Conservation (phyloP, 768 basidiomycete genomes). For the Pulveroboletus frians region DNA sequence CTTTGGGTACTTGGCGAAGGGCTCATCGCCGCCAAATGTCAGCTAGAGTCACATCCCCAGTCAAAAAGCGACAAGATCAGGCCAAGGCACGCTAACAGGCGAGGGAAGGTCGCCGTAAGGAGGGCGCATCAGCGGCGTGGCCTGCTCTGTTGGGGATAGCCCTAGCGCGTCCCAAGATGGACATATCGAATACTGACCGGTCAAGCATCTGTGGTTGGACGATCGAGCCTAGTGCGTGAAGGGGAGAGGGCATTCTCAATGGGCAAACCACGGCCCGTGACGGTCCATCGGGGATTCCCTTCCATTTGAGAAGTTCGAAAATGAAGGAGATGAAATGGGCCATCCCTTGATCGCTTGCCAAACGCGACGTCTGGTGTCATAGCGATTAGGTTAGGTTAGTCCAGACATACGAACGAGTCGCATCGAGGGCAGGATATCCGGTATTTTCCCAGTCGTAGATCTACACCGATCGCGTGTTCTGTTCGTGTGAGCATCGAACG, state of each 20-base stretch:
- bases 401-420: too few relatives aligned
- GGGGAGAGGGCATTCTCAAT: slow-evolving; percentile 19
- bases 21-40: slow-evolving; percentile 10
- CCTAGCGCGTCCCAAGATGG: slow-evolving; percentile 13
- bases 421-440: too few relatives aligned
- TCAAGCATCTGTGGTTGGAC: slow-evolving; percentile 5
- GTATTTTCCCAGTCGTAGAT: slow-evolving; percentile 1
- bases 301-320: slow-evolving; percentile 31
- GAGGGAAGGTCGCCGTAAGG: slow-evolving; percentile 25
- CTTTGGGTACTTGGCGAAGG: slow-evolving; percentile 8
- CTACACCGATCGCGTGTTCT: slow-evolving; percentile 5
- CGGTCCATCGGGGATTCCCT: slow-evolving; percentile 17
- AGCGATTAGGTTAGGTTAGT: slow-evolving; percentile 7
- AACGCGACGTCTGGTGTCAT: slow-evolving; percentile 5
- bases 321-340: slow-evolving; percentile 25
- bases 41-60: slow-evolving; percentile 11
- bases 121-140: slow-evolving; percentile 33
- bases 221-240: slow-evolving; percentile 14
- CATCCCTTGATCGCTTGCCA: slow-evolving; percentile 32
- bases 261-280: slow-evolving; percentile 12
- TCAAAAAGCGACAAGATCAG: slow-evolving; percentile 17
- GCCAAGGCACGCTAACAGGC: slow-evolving; percentile 8
- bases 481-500: too few relatives aligned
- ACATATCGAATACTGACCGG: slow-evolving; percentile 18
- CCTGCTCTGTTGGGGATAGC: slow-evolving; percentile 14